Evolutionary conservation across 2,329 filamentous ascomycete species (phyloP).

Genomic region (Cytospora leucostoma): DNA sequence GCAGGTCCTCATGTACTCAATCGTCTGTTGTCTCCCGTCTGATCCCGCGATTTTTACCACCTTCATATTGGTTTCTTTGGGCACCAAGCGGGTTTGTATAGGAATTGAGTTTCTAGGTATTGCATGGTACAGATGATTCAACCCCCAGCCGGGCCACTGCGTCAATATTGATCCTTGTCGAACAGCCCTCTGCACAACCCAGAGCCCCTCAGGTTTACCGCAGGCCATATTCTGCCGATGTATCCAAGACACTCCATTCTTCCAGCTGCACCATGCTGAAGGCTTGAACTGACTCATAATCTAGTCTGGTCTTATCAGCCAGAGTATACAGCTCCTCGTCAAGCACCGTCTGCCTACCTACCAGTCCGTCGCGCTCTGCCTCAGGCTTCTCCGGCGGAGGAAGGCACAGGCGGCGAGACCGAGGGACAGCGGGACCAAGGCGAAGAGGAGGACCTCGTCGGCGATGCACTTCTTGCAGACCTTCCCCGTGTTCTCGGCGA

Average conservation of each 20-base stretch:
- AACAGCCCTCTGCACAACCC: too few relatives aligned
- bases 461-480: background rate
- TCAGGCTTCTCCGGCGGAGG: background rate
- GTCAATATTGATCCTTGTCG: background rate
- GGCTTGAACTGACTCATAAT: too few relatives aligned
- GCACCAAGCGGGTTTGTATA: too few relatives aligned
- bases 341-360: background rate
- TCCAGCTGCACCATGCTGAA: too few relatives aligned
- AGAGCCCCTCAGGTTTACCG: too few relatives aligned
- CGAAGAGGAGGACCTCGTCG: background rate
- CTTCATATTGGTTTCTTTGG: too few relatives aligned
- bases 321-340: background rate
- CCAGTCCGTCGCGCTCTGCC: background rate
- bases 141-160: background rate
- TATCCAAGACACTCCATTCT: too few relatives aligned
- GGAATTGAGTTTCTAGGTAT: background rate
- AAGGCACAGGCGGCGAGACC: background rate
- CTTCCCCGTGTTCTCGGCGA: too few relatives aligned
- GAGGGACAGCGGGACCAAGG: background rate
- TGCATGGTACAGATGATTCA: background rate
- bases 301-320: background rate
- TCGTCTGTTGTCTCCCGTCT: too few relatives aligned
- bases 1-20: background rate
- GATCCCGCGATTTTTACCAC: too few relatives aligned
- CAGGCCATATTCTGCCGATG: too few relatives aligned